Percentiles rank a stretch among this genome's conserved stretches.
Evolutionary conservation across 139 green algal species (phyloP).

Genomic region (Coccomyxa sp.): DNA sequence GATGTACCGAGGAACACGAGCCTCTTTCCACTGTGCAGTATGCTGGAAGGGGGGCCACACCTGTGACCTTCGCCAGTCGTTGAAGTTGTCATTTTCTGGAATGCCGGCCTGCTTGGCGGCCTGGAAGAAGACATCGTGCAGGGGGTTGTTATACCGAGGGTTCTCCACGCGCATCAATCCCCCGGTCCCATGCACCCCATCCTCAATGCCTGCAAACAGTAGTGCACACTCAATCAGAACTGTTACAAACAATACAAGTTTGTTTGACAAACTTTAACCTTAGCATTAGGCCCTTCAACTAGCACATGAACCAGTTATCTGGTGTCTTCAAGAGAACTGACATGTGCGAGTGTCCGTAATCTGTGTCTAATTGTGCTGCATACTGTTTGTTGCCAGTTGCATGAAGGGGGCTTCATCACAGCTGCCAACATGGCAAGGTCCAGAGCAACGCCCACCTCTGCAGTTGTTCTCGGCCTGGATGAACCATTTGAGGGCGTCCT

Average conservation of each 20-base stretch:
- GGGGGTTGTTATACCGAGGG: conserved; percentile 51
- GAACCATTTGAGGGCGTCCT: conserved; percentile 82
- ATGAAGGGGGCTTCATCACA: too few species aligned
- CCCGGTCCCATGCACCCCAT: conserved; percentile 45
- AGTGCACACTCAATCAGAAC: not conserved
- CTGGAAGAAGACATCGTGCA: conserved; percentile 74
- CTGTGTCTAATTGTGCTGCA: too few species aligned
- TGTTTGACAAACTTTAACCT: too few species aligned
- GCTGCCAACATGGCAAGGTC: too few species aligned
- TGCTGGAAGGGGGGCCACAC: too few species aligned
- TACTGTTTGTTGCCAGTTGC: too few species aligned
- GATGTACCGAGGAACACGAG: too few species aligned
- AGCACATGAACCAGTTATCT: too few species aligned
- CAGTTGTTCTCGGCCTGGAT: conserved; percentile 65
- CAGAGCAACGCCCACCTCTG: conserved; percentile 3
- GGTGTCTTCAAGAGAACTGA: too few species aligned
- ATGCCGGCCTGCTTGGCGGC: conserved; percentile 58
- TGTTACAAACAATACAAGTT: too few species aligned
- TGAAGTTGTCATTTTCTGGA: conserved; percentile 79
- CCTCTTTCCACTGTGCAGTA: not conserved
- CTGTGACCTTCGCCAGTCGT: conserved; percentile 74
- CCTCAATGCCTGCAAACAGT: not conserved
- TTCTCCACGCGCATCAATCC: conserved; percentile 73
- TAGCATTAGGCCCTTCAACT: too few species aligned
- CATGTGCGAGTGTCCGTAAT: too few species aligned